Base-by-base conservation (phyloP, 371 early-diverging fungal species). In the Cokeromyces recurvatus region DNA sequence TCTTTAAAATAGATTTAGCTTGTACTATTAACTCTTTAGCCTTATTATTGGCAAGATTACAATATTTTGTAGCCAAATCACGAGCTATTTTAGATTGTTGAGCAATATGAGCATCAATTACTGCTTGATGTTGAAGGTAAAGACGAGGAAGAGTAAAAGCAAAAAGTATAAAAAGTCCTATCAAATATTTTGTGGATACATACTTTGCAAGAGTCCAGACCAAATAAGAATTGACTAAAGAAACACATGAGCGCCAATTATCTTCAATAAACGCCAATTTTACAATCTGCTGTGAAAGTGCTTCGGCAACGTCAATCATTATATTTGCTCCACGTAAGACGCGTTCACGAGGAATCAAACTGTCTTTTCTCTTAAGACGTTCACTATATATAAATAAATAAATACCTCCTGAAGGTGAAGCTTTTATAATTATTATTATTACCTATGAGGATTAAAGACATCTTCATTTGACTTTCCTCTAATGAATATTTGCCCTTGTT, bases 161-260 rank as follows among this genome's bases (percentile, higher is more conserved):
- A 22, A 66, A 61, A 41, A 74, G 54, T 6, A 74, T 5, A 43
- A 76, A 74, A 41, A 76, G 17, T 9, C 68, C 76, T 19, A 77
- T 51, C 12, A 80, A 53, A 17, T 69, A 72, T 38, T 77, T 74
- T n/a, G 78, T 80, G 10, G 81, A 71, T 20, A 80, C 67, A 53
- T 64, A 72, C 23, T 73, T 74, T 41, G 77, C 73, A 42, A 80
- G 48, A 16, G 78, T 78, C 81, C 81, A 80, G 46, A 80, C 59
- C 23, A 60, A 43, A 40, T 74, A 80, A 17, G 76, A 72, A 24
- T 56, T 47, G 32, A 65, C 66, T 15, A 80, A 43, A 24, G 77
- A 68, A 46, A 73, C 58, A 24, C 68, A 62, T 22, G 72, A 70
- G 32, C 73, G 71, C 52, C 62, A 61, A 51, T 68, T 78, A 46